Conservation (phyloP, 495 filamentous ascomycete species). For the Corynascus novoguineensis region DNA sequence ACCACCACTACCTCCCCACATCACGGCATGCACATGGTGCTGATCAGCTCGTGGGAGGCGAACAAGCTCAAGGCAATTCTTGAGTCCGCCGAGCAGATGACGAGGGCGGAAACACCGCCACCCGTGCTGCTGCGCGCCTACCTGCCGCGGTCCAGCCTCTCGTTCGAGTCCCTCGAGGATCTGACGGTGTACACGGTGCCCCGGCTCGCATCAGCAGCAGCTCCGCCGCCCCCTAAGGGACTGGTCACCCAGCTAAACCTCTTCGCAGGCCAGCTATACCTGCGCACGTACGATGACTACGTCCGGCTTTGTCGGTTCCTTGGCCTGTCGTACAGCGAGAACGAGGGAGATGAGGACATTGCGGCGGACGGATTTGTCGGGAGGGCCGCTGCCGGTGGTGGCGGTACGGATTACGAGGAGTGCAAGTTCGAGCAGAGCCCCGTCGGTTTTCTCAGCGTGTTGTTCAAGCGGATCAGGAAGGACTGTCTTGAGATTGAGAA, state of each 20-base stretch:
- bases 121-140: constrained; percentile 53
- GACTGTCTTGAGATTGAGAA: constrained; percentile 46
- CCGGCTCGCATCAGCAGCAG: background rate
- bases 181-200: constrained; percentile 41
- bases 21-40: constrained; percentile 35
- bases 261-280: constrained; percentile 63
- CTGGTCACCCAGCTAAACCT: constrained; percentile 52
- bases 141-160: constrained; percentile 46
- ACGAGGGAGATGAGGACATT: constrained; percentile 21
- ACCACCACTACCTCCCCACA: background rate
- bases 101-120: background rate
- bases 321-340: constrained; percentile 33
- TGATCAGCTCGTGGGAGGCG: constrained; percentile 62
- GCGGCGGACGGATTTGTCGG: constrained; percentile 43
- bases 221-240: constrained; percentile 17
- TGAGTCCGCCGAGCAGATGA: no score
- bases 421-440: constrained; percentile 44
- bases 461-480: constrained; percentile 48
- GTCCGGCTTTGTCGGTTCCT: constrained; percentile 48
- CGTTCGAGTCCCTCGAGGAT: constrained; percentile 43
- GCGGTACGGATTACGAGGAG: constrained; percentile 20
- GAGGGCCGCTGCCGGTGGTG: background rate
- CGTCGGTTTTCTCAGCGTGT: constrained; percentile 45
- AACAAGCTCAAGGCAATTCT: constrained; percentile 42
- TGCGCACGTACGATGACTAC: constrained; percentile 51